These are phyloP conservation scores for Gamsiella multidivaricata DNA, from an alignment of 192 early-diverging fungal genomes.

Conservation along the genomic window DNA sequence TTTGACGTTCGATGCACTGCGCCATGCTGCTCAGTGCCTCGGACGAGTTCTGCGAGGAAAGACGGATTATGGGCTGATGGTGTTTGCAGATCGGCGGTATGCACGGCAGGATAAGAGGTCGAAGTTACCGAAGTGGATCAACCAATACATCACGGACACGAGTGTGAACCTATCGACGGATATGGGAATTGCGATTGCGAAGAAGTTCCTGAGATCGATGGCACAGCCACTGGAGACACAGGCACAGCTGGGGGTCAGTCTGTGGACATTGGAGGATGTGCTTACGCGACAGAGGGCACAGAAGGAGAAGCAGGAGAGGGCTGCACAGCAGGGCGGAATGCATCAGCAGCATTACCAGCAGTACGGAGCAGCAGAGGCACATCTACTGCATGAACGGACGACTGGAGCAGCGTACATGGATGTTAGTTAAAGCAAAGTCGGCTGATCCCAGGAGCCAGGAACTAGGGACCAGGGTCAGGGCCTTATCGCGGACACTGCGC, in stretches of 20 bases:
- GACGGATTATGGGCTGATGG: conserved; percentile 98
- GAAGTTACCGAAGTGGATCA: conserved; percentile 98
- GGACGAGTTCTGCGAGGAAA: conserved; percentile 98
- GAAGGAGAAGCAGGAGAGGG: conserved; percentile 41
- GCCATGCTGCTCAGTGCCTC: conserved; percentile 99
- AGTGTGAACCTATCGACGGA: conserved; percentile 95
- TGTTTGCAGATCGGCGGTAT: conserved; percentile 96
- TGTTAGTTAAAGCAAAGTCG: conserved; percentile 16
- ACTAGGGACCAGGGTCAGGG: too few relatives aligned
- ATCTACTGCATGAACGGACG: conserved; percentile 30
- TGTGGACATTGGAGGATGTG: conserved; percentile 86
- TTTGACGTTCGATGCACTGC: conserved; percentile 98
- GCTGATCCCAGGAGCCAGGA: too few relatives aligned
- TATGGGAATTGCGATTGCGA: conserved; percentile 92
- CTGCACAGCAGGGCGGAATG: neutral
- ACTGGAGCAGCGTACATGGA: conserved; percentile 50
- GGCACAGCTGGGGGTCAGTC: conserved; percentile 85
- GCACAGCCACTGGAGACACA: conserved; percentile 91
- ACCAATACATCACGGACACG: conserved; percentile 86
- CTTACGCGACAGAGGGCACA: conserved; percentile 55
- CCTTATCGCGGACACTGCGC: too few relatives aligned
- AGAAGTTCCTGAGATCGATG: conserved; percentile 95
- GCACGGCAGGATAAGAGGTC: conserved; percentile 92
- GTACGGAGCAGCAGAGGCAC: conserved; percentile 27
- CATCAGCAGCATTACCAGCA: conserved; percentile 24